phyloP scores from a whole-genome alignment of 495 filamentous ascomycete species.

The Neurospora sp. region DNA sequence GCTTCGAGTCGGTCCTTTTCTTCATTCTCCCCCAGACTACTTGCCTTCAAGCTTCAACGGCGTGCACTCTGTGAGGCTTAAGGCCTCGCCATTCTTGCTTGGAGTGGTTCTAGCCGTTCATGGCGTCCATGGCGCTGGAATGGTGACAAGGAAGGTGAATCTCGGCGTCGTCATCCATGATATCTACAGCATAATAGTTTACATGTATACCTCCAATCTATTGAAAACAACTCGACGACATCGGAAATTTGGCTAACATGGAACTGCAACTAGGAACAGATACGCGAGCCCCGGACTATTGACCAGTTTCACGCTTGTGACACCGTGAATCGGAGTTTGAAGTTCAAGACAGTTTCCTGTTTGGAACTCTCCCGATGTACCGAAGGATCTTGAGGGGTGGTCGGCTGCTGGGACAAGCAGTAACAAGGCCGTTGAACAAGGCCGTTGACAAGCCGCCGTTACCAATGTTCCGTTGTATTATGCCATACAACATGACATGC shows the following conservation, averaged over 20 bases:
- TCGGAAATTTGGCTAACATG: not conserved
- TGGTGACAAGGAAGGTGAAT: not conserved
- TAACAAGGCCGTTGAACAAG: not conserved
- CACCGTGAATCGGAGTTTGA: not conserved
- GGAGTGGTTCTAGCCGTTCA: not conserved
- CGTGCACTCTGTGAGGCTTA: not conserved
- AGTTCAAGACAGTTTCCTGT: not conserved
- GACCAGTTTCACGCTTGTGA: not conserved
- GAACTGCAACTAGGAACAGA: not conserved
- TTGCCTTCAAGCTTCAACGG: not conserved
- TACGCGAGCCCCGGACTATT: not conserved
- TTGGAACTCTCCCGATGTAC: not conserved
- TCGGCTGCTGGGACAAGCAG: not conserved
- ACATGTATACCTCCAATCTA: not conserved
- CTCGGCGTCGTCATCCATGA: not conserved
- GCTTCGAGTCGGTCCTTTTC: constrained; percentile 18
- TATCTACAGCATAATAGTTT: not conserved
- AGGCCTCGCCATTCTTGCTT: not conserved
- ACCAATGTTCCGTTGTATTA: not conserved
- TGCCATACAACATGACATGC: not conserved
- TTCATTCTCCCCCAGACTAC: not conserved
- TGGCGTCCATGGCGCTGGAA: not conserved
- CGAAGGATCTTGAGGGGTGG: not conserved
- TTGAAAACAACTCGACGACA: not conserved
- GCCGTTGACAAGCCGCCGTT: not conserved